Conservation (phyloP, 2,329 filamentous ascomycete genomes). For the Pestalotiopsis sp. region DNA sequence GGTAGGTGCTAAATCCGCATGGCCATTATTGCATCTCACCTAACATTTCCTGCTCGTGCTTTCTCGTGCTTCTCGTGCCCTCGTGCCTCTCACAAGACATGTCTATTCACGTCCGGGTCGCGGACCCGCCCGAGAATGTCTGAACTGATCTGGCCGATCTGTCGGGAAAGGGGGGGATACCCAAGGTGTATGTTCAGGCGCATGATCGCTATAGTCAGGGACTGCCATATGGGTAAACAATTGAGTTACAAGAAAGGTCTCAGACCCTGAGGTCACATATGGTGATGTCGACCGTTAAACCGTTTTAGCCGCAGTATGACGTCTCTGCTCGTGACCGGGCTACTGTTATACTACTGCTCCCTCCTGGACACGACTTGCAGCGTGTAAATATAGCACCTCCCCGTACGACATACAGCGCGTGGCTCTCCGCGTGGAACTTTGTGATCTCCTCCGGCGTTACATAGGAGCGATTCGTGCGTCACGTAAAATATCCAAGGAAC, state of each 20-base stretch:
- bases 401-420: not conserved
- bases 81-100: not conserved
- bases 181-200: not conserved
- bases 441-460: not conserved
- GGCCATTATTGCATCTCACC: not conserved
- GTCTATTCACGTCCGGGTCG: not conserved
- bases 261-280: not conserved
- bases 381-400: not conserved
- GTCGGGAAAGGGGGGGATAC: not conserved
- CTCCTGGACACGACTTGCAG: not conserved
- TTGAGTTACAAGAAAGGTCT: not conserved
- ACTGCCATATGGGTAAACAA: not conserved
- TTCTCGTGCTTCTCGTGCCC: not conserved
- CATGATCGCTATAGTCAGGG: not conserved
- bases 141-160: not conserved
- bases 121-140: not conserved
- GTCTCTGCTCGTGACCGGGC: not conserved
- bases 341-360: not conserved
- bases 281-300: not conserved
- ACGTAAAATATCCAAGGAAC: not conserved
- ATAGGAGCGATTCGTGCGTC: not conserved
- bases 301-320: not conserved
- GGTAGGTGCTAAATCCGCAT: not conserved
- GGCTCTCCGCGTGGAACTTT: not conserved
- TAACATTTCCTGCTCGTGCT: not conserved